A percentile compares a stretch with the other conserved stretches of the same genome.
Evolutionary conservation across 2,329 filamentous ascomycete genomes (phyloP).

Genomic region (Fusarium chuoi): DNA sequence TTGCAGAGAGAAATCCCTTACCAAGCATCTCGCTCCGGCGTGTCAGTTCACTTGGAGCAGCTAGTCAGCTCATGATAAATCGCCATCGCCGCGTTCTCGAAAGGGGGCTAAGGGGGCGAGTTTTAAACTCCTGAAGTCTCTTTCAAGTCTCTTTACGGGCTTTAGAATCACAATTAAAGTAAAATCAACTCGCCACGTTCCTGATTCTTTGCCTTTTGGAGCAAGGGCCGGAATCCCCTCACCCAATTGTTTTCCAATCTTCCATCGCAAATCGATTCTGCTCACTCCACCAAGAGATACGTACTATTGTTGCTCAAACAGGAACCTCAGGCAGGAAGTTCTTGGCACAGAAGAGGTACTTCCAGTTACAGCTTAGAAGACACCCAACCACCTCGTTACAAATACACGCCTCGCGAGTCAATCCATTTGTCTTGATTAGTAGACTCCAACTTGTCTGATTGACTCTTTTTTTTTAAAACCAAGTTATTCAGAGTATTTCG

Average conservation of each 20-base stretch:
- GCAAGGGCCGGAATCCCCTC: constrained; percentile 15
- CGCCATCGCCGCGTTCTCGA: constrained; percentile 35
- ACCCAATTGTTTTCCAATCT: constrained; percentile 12
- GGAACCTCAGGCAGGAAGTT: constrained; percentile 29
- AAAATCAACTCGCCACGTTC: constrained; percentile 21
- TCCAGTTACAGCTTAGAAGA: constrained; percentile 20
- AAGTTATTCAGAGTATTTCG: constrained; percentile 10
- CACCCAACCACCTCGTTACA: constrained; percentile 37
- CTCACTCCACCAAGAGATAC: constrained; percentile 21
- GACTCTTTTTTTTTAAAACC: constrained; percentile 7
- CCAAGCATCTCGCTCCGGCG: constrained; percentile 37
- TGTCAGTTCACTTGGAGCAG: constrained; percentile 33
- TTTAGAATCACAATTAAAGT: constrained; percentile 15
- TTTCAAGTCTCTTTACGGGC: constrained; percentile 7
- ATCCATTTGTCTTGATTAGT: constrained; percentile 29
- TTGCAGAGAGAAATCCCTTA: constrained; percentile 25
- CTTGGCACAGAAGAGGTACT: constrained; percentile 24
- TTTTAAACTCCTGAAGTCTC: constrained; percentile 2
- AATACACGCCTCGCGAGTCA: constrained; percentile 37
- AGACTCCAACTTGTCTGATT: constrained; percentile 18
- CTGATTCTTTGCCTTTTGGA: constrained; percentile 31
- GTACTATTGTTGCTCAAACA: background rate
- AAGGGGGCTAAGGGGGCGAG: constrained; percentile 38
- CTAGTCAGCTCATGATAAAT: constrained; percentile 44
- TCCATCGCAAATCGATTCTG: constrained; percentile 1